Percentiles rank a stretch among this genome's conserved stretches.
Evolutionary conservation across 768 basidiomycete genomes (phyloP).

Genomic region (Macrolepiota dolichaula): DNA sequence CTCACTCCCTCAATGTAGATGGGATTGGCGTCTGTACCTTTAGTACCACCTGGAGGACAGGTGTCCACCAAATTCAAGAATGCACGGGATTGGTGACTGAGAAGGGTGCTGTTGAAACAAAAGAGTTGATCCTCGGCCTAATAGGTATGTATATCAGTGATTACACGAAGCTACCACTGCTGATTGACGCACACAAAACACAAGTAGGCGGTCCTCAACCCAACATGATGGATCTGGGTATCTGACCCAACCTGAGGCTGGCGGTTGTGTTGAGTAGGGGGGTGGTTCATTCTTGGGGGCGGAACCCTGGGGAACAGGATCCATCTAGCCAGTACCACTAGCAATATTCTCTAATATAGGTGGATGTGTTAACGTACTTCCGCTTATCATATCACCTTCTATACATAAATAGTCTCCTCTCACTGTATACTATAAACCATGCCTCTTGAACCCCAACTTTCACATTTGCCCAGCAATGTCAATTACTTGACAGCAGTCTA

Average conservation of each 20-base stretch:
- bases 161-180: background rate
- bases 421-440: background rate
- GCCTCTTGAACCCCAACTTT: background rate
- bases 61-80: background rate
- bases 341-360: background rate
- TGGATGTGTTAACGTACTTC: background rate
- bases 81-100: background rate
- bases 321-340: background rate
- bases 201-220: background rate
- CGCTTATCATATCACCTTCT: background rate
- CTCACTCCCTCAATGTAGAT: background rate
- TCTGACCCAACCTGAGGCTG: background rate
- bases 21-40: background rate
- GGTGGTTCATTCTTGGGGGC: background rate
- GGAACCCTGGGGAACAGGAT: too few species aligned
- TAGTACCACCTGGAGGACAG: background rate
- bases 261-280: background rate
- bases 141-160: background rate
- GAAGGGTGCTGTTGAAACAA: background rate
- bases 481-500: background rate
- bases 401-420: background rate
- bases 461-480: background rate
- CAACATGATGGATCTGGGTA: background rate
- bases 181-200: background rate
- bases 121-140: background rate